Conservation (phyloP, 2,329 filamentous ascomycete genomes). For the Pestalotiopsis sp. region DNA sequence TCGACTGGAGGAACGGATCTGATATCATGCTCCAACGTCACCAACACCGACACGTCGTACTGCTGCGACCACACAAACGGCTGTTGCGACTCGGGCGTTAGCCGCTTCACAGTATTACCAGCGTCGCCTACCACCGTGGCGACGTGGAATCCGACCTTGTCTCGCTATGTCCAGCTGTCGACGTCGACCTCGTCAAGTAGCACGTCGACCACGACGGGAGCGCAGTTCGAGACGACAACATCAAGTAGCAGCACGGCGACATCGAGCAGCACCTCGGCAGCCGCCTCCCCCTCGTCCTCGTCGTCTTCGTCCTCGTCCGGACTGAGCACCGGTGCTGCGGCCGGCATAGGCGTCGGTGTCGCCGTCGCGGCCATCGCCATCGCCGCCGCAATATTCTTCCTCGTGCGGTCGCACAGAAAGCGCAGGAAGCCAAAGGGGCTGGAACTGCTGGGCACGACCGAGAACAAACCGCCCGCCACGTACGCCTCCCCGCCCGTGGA, state of each 20-base stretch:
- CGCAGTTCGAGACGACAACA: not conserved
- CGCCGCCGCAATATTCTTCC: not conserved
- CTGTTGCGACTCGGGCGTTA: slow-evolving; percentile 28
- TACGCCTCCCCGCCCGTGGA: not conserved
- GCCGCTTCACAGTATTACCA: slow-evolving; percentile 28
- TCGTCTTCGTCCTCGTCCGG: not conserved
- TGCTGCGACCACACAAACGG: slow-evolving; percentile 26
- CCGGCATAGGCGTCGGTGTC: not conserved
- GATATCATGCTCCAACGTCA: slow-evolving; percentile 29
- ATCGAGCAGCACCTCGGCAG: not conserved
- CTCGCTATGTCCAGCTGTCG: slow-evolving; percentile 20
- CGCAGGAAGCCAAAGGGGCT: not conserved
- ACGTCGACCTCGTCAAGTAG: slow-evolving; percentile 11
- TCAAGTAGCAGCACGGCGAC: not conserved
- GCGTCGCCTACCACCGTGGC: slow-evolving; percentile 24
- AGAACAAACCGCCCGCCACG: not conserved
- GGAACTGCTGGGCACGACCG: not conserved
- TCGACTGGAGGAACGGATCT: slow-evolving; percentile 26
- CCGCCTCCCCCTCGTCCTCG: no score
- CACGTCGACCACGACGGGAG: not conserved
- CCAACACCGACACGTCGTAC: slow-evolving; percentile 25
- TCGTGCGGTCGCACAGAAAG: not conserved
- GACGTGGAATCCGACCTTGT: slow-evolving; percentile 22
- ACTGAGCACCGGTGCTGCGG: not conserved
- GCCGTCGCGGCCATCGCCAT: not conserved